These are phyloP conservation scores for Pogostemon cablin DNA, from an alignment of 257 asterid genomes.

Conservation along the genomic window DNA sequence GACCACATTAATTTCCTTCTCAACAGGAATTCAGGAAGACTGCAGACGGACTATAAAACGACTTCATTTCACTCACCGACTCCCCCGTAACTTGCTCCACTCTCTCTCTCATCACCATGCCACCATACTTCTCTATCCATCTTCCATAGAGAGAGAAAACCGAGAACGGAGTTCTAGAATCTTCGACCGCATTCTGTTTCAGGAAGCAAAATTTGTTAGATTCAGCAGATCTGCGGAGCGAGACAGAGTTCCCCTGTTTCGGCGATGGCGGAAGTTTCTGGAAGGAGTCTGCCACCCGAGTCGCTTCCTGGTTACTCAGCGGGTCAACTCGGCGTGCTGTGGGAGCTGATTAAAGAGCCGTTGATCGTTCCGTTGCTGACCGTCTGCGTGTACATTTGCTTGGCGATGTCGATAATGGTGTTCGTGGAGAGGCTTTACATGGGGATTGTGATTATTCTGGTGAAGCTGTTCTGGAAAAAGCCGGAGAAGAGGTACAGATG, in stretches of 20 bases:
- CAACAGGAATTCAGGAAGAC: constrained; percentile 32
- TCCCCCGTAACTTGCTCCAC: constrained; percentile 57
- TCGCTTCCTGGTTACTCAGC: constrained; percentile 56
- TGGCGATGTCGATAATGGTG: constrained; percentile 88
- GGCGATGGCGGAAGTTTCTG: constrained; percentile 64
- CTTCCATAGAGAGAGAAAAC: constrained; percentile 29
- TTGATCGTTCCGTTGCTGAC: constrained; percentile 71
- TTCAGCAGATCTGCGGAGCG: constrained; percentile 35
- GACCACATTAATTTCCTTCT: too few relatives aligned
- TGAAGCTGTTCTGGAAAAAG: constrained; percentile 81
- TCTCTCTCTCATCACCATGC: constrained; percentile 46
- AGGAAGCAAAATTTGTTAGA: not conserved
- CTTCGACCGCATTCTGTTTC: not conserved
- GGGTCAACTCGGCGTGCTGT: constrained; percentile 66
- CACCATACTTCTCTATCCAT: constrained; percentile 42
- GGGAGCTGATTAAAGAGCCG: constrained; percentile 89
- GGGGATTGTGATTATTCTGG: constrained; percentile 84
- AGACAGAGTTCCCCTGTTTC: constrained; percentile 38
- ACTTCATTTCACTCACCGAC: constrained; percentile 43
- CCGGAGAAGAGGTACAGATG: constrained; percentile 82
- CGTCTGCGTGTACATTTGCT: constrained; percentile 62
- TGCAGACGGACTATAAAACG: constrained; percentile 61
- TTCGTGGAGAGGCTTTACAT: constrained; percentile 88
- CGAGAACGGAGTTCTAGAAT: constrained; percentile 11
- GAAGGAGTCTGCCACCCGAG: constrained; percentile 19